Conservation (phyloP, 495 filamentous ascomycete genomes). For the Neurospora sp. region DNA sequence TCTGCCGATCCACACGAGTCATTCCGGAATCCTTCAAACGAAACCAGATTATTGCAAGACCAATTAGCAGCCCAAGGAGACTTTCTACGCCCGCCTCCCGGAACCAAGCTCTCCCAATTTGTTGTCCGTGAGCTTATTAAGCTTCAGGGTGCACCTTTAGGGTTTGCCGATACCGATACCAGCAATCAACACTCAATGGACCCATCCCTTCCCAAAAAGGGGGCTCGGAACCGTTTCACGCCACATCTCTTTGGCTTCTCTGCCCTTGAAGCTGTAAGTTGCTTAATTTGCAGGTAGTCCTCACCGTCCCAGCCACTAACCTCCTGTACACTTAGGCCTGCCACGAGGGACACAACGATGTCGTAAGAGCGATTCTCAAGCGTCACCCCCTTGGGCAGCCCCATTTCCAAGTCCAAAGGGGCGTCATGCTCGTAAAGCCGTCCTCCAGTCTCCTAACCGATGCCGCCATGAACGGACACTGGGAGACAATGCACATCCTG, state of each 20-base stretch:
- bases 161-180: background rate
- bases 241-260: background rate
- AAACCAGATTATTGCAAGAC: background rate
- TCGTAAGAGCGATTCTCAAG: background rate
- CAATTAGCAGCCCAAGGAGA: background rate
- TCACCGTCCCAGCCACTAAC: background rate
- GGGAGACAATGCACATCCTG: background rate
- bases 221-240: background rate
- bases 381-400: background rate
- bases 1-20: slow-evolving; percentile 1
- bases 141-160: background rate
- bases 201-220: background rate
- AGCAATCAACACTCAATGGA: background rate
- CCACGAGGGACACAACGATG: background rate
- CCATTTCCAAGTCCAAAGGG: background rate
- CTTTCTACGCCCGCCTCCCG: background rate
- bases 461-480: background rate
- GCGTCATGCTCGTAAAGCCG: background rate
- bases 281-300: background rate
- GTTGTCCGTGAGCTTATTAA: background rate
- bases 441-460: background rate
- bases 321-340: background rate
- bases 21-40: background rate
- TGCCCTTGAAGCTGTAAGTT: background rate
- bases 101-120: background rate